Base-by-base conservation (phyloP, 176 grass and related monocot genomes). In the Triticum dicoccoides region DNA sequence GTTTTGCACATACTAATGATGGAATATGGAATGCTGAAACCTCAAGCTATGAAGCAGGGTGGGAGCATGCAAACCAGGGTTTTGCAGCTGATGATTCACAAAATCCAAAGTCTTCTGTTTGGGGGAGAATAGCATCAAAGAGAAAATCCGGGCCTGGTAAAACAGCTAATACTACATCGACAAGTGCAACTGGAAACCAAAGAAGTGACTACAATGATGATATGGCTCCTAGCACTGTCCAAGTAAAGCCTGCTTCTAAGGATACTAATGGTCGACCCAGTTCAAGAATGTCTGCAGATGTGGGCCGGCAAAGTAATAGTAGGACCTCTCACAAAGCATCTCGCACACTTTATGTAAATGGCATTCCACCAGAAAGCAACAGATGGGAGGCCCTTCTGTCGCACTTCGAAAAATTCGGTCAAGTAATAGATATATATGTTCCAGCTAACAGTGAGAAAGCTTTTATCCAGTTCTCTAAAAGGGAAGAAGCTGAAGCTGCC, bases 401-500 rank as follows among this genome's bases (percentile, higher is more conserved):
- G 3, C 97, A 99, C 73, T 99, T 99, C 82, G 83, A 92, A 81
- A 99, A 96, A 85, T 99, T 99, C 59, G 97, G 97, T 21, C 64
- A 86, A 74, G 85, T 99, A 74, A 95, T 96, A 80, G 94, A 99
- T 86, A 99, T 99, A 64, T 90, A 99, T 88, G 94, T 99, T 88
- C 97, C 97, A 84, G 66, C 79, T 9, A 91, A 88, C 30, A 94
- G 90, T 20, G 97, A 99, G 82, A 96, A 94, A 80, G 97, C 97
- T 82, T 99, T 99, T 89, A 92, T 99, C 65, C 97, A 99, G 47
- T 99, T 96, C 84, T 92, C 92, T 56, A 96, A 96, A 92, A 94
- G 90, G 68, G 97, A 93, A 84, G 97, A 99, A 75, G 97, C 97
- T 85, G 94, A 99, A 91, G 92, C 97, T 89, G 97, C 94, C 51